A percentile compares a stretch with the other conserved stretches of the same genome.
Conservation (phyloP, 2,329 filamentous ascomycete species). For the Fusarium brevicatenulatum region DNA sequence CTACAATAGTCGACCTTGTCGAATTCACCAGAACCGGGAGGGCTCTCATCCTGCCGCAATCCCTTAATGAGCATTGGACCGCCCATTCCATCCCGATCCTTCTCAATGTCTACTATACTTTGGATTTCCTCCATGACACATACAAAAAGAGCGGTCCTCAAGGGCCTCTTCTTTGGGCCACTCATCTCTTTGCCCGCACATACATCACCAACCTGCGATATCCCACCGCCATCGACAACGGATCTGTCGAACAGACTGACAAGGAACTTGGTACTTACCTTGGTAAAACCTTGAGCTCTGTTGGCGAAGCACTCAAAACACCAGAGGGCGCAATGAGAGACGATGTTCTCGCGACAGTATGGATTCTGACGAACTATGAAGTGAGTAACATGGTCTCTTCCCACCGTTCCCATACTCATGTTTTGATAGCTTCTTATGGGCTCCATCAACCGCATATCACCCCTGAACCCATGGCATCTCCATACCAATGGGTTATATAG, state of each 20-base stretch:
- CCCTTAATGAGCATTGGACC: conserved; percentile 52
- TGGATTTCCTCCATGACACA: conserved; percentile 49
- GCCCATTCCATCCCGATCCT: conserved; percentile 53
- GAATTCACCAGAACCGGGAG: conserved; percentile 10
- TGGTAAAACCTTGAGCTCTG: conserved; percentile 50
- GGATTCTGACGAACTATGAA: conserved; percentile 55
- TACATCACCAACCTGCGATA: conserved; percentile 52
- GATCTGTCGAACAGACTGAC: conserved; percentile 42
- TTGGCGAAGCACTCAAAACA: conserved; percentile 51
- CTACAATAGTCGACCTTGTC: conserved; percentile 14
- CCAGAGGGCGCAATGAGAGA: conserved; percentile 45
- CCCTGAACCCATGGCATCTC: conserved; percentile 50
- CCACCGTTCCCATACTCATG: conserved; percentile 12
- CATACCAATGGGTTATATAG: conserved; percentile 51
- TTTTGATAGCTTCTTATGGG: conserved; percentile 50
- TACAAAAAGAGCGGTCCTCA: conserved; percentile 42
- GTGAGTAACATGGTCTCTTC: conserved; percentile 28
- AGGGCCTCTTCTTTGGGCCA: conserved; percentile 53
- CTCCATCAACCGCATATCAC: conserved; percentile 44
- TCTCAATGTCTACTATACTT: conserved; percentile 50
- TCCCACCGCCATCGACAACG: conserved; percentile 45
- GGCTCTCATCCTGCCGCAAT: conserved; percentile 26
- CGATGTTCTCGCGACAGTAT: conserved; percentile 53
- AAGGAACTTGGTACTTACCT: conserved; percentile 50
- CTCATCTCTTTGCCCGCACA: conserved; percentile 54